Base-by-base conservation (phyloP, 108 stramenopile genomes). In the Cyclotella cryptica region DNA sequence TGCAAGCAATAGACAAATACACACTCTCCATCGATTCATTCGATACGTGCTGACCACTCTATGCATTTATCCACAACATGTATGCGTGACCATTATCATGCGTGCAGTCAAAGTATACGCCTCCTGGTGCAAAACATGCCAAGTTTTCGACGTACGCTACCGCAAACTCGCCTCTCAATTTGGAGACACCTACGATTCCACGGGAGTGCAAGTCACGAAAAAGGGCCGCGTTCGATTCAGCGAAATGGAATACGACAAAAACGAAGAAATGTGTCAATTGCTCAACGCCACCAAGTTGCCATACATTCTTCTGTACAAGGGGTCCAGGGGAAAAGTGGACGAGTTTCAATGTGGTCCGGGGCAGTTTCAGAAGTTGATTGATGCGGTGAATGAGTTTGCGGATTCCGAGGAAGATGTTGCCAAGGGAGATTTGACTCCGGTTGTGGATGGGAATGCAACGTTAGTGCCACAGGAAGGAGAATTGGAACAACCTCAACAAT, bases 91-190 rank as follows among this genome's bases (percentile, higher is more conserved):
- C n/a, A n/a, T n/a, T 47, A 26, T 21, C 18, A 3, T 42, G 22
- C n/a, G 1, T 24, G 19, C 55, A 61, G 60, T 81, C 52, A 84
- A 81, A 72, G 78, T 81, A 47, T 77, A 76, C 45, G 84, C 84
- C 19, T 54, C 51, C 30, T 84, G 84, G 84, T 84, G 84, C 35
- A 84, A 84, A 71, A 81, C 79, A 21, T 84, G 84, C 44, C 42
- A 74, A 41, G 69, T 63, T 0, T 81, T 84, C 49, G 84, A 74
- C 42, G 43, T 79, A 0, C 72, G 74, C 18, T 84, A 84, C 54
- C 69, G 71, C 0, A 68, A 75, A 67, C 29, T 84, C 10, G 84
- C 84, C 22, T 17, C 26, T 14, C 61, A 76, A 71, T 44, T 44
- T 29, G 68, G 80, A 35, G 84, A 76, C 27, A 65, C 42, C 0